Evolutionary conservation across 768 basidiomycete species (phyloP), one percentile per base, ranked within the genome.

Genomic region (Hypholoma sublateritium): DNA sequence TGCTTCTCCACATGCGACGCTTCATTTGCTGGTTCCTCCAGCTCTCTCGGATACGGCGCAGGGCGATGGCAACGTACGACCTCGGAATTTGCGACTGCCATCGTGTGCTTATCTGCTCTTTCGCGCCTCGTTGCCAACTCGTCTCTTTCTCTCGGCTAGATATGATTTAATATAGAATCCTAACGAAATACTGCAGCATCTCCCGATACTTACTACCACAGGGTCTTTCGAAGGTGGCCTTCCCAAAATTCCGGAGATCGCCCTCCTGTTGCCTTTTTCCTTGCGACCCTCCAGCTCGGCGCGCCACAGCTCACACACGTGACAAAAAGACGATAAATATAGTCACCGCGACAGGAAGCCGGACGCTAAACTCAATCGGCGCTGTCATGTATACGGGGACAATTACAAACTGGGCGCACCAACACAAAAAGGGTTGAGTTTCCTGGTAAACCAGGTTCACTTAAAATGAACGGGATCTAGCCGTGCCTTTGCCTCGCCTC

Each of bases 351-450:
- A 45, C 43, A 53, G 32, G 53, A 45, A 36, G 19, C 53, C 53
- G 53, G 53, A 53, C 53, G 53, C 53, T 58, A 58, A 59, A 58
- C 62, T 59, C 45, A 62, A 61, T 62, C 63, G 53, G 56, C 58
- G 62, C 61, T 67, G 62, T 57, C 58, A 60, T 37, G 49, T 58
- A 45, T 24, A 53, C 62, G 58, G 60, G 59, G 56, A 51, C 62
- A 61, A 58, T 50, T 47, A 28, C 46, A 9, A 22, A 58, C 58
- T 48, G 47, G 42, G 56, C 17, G 17, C 52, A 24, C 37, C 39
- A 60, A 61, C 56, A 66, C 28, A 32, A 32, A 64, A 64, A 66
- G 61, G 63, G 51, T 58, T 55, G 63, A 47, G 52, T 50, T 50
- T 46, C 59, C 59, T 56, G 56, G 60, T 48, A 54, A 59, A 61